These are phyloP conservation scores for Nannochloropsis salina DNA, from an alignment of 108 stramenopile species.

Conservation along the genomic window DNA sequence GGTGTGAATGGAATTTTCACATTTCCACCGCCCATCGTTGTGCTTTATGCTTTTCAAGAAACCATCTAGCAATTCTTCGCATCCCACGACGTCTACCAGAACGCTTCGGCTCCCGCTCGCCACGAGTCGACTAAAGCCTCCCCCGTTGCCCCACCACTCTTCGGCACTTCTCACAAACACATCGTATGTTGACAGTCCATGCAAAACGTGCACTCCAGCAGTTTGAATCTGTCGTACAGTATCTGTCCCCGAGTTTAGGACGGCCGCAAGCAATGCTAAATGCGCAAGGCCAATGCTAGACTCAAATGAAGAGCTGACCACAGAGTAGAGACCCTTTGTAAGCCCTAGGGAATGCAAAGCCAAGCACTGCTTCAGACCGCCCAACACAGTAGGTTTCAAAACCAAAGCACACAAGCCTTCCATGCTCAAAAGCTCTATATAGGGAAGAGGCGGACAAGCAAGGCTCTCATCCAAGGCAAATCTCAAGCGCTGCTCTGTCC, in stretches of 20 bases:
- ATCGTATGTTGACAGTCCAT: slow-evolving; percentile 3
- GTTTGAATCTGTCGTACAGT: not conserved
- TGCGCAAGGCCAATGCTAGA: slow-evolving; percentile 36
- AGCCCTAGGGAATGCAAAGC: slow-evolving; percentile 15
- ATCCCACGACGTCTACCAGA: not conserved
- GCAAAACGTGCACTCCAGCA: not conserved
- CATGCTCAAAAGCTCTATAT: slow-evolving; percentile 27
- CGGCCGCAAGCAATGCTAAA: slow-evolving; percentile 30
- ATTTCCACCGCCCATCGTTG: not conserved
- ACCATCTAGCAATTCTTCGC: not conserved
- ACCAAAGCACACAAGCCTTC: slow-evolving; percentile 36
- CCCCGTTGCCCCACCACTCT: not conserved
- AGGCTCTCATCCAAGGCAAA: slow-evolving; percentile 46
- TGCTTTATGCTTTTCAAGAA: not conserved
- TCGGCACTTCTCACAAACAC: not conserved
- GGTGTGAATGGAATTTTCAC: not conserved
- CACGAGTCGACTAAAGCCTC: not conserved
- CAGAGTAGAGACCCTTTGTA: not conserved
- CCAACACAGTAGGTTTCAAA: slow-evolving; percentile 36
- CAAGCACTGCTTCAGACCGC: slow-evolving; percentile 26
- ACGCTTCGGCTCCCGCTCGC: not conserved
- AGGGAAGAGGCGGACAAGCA: not conserved
- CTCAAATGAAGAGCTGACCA: slow-evolving; percentile 41
- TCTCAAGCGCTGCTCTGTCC: not conserved
- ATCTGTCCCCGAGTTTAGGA: slow-evolving; percentile 14